phyloP scores from a whole-genome alignment of 2,329 filamentous ascomycete species.

The Alternaria viburni region DNA sequence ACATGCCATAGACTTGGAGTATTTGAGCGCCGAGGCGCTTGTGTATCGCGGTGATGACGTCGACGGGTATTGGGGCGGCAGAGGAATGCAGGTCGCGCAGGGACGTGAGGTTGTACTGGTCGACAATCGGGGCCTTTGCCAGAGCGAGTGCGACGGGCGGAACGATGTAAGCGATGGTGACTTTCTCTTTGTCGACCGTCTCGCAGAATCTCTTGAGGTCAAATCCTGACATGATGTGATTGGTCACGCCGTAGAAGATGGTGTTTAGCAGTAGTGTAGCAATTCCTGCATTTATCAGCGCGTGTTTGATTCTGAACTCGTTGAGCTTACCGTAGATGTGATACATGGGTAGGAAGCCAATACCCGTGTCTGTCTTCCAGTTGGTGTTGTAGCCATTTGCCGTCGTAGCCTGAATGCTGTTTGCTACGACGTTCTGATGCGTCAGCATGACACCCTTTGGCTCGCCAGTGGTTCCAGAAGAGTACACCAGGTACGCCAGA shows the following conservation, averaged over 20 bases:
- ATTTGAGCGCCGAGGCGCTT: background rate
- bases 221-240: background rate
- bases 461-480: constrained; percentile 48
- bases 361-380: constrained; percentile 41
- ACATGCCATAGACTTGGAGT: background rate
- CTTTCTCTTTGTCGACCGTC: background rate
- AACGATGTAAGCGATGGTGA: background rate
- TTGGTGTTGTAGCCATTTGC: constrained; percentile 20
- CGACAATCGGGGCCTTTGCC: background rate
- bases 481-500: constrained; percentile 20
- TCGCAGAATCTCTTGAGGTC: background rate
- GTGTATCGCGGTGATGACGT: background rate
- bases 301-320: constrained; percentile 18
- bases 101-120: background rate
- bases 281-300: background rate
- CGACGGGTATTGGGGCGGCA: background rate
- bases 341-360: constrained; percentile 53
- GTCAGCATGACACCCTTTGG: constrained; percentile 53
- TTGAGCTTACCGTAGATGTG: constrained; percentile 51
- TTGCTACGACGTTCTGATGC: constrained; percentile 49
- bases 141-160: background rate
- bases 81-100: background rate
- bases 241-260: background rate
- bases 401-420: constrained; percentile 44
- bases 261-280: background rate